These are phyloP conservation scores for Sphagnurus paluster DNA, from an alignment of 1,284 basidiomycete species.

Conservation along the genomic window DNA sequence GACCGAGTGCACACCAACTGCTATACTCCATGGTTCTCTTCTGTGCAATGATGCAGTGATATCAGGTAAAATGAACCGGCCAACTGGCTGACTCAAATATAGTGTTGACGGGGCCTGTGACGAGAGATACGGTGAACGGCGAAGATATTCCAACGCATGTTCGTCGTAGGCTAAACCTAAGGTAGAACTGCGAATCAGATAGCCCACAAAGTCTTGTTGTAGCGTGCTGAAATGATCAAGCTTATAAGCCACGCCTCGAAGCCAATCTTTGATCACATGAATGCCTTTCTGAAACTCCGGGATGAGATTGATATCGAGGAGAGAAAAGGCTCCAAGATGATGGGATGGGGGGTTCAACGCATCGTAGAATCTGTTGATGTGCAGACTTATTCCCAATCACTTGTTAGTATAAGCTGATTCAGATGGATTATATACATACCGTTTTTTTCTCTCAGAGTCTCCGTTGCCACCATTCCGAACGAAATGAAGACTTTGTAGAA, in stretches of 20 bases:
- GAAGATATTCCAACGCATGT: slow-evolving; percentile 19
- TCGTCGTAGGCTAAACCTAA: slow-evolving; percentile 31
- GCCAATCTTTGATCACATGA: slow-evolving; percentile 40
- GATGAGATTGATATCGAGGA: slow-evolving; percentile 33
- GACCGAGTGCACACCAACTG: slow-evolving; percentile 27
- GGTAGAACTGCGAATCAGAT: slow-evolving; percentile 28
- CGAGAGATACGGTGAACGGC: not conserved
- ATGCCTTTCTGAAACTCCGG: slow-evolving; percentile 36
- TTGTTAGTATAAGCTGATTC: not conserved
- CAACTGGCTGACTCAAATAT: slow-evolving; percentile 16
- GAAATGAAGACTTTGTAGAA: slow-evolving; percentile 36
- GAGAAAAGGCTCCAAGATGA: slow-evolving; percentile 35
- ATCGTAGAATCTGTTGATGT: slow-evolving; percentile 39
- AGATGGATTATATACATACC: slow-evolving; percentile 7
- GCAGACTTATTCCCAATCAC: slow-evolving; percentile 28
- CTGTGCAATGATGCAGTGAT: slow-evolving; percentile 29
- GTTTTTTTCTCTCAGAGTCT: slow-evolving; percentile 13
- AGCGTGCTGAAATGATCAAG: slow-evolving; percentile 18
- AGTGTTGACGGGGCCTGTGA: slow-evolving; percentile 9
- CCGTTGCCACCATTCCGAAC: slow-evolving; percentile 4
- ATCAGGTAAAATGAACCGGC: slow-evolving; percentile 36
- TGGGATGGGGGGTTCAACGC: slow-evolving; percentile 39
- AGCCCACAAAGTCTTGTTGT: slow-evolving; percentile 26
- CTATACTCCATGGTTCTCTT: slow-evolving; percentile 19
- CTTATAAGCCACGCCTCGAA: slow-evolving; percentile 34